Evolutionary conservation across 73 alveolate species (phyloP).

Genomic region (Diophrys sp.): DNA sequence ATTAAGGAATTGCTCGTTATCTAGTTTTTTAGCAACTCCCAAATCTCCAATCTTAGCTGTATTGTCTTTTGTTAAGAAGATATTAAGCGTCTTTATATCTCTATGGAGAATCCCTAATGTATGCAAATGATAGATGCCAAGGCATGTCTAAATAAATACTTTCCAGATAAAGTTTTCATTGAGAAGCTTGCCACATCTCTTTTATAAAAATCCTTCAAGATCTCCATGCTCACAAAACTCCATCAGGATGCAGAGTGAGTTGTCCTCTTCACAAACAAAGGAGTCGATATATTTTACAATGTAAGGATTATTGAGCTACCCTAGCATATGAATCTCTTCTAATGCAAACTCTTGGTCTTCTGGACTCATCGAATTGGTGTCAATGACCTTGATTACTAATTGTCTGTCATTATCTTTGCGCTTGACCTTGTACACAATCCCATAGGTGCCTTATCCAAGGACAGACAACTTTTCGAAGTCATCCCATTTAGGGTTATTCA

Average conservation of each 20-base stretch:
- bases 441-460: slow-evolving; percentile 82
- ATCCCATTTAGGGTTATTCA: too few species aligned
- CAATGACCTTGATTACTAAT: slow-evolving; percentile 73
- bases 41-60: slow-evolving; percentile 67
- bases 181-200: slow-evolving; percentile 67
- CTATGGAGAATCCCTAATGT: slow-evolving; percentile 65
- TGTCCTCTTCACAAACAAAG: slow-evolving; percentile 68
- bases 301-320: slow-evolving; percentile 51
- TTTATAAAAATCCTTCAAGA: slow-evolving; percentile 63
- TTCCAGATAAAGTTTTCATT: slow-evolving; percentile 88
- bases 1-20: slow-evolving; percentile 11
- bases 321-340: slow-evolving; percentile 47
- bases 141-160: slow-evolving; percentile 76
- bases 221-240: slow-evolving; percentile 96
- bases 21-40: slow-evolving; percentile 68
- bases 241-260: slow-evolving; percentile 78
- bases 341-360: slow-evolving; percentile 46
- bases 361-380: slow-evolving; percentile 44
- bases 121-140: slow-evolving; percentile 84
- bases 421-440: slow-evolving; percentile 42
- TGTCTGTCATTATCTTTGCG: slow-evolving; percentile 51
- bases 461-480: slow-evolving; percentile 72
- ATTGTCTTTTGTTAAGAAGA: slow-evolving; percentile 59
- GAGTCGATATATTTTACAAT: slow-evolving; percentile 86
- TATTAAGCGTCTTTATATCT: slow-evolving; percentile 69